Conservation (phyloP, 139 green algal species). For the Raphidocelis subcapitata region DNA sequence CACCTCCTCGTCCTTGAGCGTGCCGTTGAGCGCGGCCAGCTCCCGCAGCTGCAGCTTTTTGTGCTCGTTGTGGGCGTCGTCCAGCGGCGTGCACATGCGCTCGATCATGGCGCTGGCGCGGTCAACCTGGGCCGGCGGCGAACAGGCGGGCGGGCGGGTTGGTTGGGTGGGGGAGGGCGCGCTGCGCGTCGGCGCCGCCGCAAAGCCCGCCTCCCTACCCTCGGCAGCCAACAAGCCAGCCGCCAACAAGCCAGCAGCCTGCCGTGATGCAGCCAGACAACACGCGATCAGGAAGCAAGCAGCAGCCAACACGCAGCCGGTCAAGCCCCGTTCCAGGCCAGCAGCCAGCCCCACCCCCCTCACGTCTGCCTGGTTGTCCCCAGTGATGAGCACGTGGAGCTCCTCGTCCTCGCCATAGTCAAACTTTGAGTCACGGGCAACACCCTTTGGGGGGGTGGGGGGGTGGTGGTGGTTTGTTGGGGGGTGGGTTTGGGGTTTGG, state of each 20-base stretch:
- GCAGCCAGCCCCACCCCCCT: slow-evolving; percentile 3
- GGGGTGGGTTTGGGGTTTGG: not conserved
- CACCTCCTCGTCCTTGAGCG: slow-evolving; percentile 60
- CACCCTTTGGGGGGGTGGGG: slow-evolving; percentile 37
- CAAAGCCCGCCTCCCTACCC: too few relatives aligned
- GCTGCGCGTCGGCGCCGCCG: too few relatives aligned
- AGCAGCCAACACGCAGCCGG: too few relatives aligned
- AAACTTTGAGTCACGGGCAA: slow-evolving; percentile 76
- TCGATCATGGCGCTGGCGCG: slow-evolving; percentile 37
- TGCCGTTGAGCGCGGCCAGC: slow-evolving; percentile 93
- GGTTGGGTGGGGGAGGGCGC: too few relatives aligned
- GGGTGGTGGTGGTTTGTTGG: not conserved
- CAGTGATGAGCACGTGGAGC: slow-evolving; percentile 96
- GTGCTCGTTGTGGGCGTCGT: slow-evolving; percentile 89
- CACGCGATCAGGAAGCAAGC: too few relatives aligned
- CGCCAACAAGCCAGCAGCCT: too few relatives aligned
- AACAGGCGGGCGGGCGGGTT: too few relatives aligned
- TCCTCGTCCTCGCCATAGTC: slow-evolving; percentile 97
- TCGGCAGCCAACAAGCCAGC: too few relatives aligned
- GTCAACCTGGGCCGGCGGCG: slow-evolving; percentile 23
- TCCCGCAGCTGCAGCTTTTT: slow-evolving; percentile 93
- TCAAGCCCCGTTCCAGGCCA: too few relatives aligned
- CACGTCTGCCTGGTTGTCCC: slow-evolving; percentile 82
- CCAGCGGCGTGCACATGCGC: slow-evolving; percentile 25
- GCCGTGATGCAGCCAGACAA: too few relatives aligned